Evolutionary conservation across 495 filamentous ascomycete genomes (phyloP).

Genomic region (Rhizodiscina lignyota): DNA sequence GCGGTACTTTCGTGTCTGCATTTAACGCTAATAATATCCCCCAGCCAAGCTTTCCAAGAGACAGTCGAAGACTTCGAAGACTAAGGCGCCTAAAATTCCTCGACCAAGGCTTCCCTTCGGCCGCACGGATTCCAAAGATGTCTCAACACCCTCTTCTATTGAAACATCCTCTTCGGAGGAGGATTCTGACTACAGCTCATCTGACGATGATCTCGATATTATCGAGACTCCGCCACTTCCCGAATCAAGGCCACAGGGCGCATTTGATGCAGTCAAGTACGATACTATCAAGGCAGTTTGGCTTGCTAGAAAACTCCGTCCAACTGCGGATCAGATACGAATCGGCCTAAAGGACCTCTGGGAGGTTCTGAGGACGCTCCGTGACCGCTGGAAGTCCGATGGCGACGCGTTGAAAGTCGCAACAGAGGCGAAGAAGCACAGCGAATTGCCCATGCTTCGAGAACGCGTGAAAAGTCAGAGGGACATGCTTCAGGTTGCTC

Average conservation of each 20-base stretch:
- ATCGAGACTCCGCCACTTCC: constrained; percentile 39
- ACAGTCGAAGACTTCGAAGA: constrained; percentile 7
- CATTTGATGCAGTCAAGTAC: constrained; percentile 38
- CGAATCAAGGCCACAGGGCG: constrained; percentile 29
- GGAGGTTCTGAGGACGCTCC: constrained; percentile 43
- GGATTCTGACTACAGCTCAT: constrained; percentile 32
- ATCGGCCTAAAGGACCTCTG: constrained; percentile 38
- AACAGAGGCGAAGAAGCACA: constrained; percentile 32
- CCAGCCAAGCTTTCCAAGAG: constrained; percentile 8
- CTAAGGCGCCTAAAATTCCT: neutral
- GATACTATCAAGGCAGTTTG: constrained; percentile 50
- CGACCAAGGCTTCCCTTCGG: neutral
- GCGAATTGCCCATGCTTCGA: constrained; percentile 29
- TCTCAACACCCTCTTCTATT: neutral
- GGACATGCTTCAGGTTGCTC: constrained; percentile 40
- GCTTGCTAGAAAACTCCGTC: constrained; percentile 33
- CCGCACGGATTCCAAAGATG: neutral
- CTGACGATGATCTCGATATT: constrained; percentile 26
- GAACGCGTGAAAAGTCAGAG: constrained; percentile 37
- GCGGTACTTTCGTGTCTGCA: too few relatives aligned
- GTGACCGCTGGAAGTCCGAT: constrained; percentile 45
- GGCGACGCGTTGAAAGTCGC: constrained; percentile 37
- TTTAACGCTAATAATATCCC: neutral
- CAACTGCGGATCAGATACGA: constrained; percentile 30
- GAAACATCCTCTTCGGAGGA: constrained; percentile 24